Percentiles rank a stretch among this genome's conserved stretches.
Evolutionary conservation across 2,329 filamentous ascomycete genomes (phyloP).

Genomic region (Calycina herbarum): DNA sequence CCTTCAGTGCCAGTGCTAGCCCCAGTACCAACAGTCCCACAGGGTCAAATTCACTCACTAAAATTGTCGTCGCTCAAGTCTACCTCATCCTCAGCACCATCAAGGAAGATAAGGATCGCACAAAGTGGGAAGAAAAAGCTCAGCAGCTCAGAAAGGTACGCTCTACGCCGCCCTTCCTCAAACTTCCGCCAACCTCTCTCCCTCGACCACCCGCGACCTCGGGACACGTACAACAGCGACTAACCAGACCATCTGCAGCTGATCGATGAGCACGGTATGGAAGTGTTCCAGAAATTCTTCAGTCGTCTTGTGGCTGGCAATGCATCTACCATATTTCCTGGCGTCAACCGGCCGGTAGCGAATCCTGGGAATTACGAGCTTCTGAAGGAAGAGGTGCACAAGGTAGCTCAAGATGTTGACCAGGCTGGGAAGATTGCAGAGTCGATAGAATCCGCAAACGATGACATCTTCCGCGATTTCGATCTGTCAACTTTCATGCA

Average conservation of each 20-base stretch:
- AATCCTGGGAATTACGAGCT: slow-evolving; percentile 82
- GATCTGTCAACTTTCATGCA: slow-evolving; percentile 95
- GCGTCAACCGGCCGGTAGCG: slow-evolving; percentile 69
- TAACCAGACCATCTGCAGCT: slow-evolving; percentile 54
- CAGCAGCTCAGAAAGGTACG: slow-evolving; percentile 89
- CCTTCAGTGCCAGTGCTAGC: slow-evolving; percentile 39
- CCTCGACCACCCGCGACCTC: not conserved
- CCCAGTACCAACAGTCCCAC: slow-evolving; percentile 43
- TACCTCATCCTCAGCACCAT: slow-evolving; percentile 92
- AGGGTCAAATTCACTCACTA: slow-evolving; percentile 68
- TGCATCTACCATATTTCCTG: slow-evolving; percentile 86
- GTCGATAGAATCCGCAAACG: slow-evolving; percentile 84
- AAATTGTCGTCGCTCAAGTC: slow-evolving; percentile 93
- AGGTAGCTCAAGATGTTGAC: slow-evolving; percentile 75
- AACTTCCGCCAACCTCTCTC: not conserved
- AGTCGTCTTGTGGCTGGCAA: slow-evolving; percentile 88
- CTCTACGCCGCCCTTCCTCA: not conserved
- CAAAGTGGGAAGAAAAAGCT: slow-evolving; percentile 89
- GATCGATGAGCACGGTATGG: slow-evolving; percentile 98
- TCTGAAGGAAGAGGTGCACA: slow-evolving; percentile 79
- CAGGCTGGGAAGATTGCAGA: slow-evolving; percentile 92
- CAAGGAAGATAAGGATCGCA: slow-evolving; percentile 87
- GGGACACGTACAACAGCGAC: slow-evolving; percentile 1
- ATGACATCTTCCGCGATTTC: slow-evolving; percentile 93
- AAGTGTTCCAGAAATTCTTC: slow-evolving; percentile 96